Evolutionary conservation across 306 rosid species (phyloP).

Genomic region (Amphicarpaea edgeworthii): DNA sequence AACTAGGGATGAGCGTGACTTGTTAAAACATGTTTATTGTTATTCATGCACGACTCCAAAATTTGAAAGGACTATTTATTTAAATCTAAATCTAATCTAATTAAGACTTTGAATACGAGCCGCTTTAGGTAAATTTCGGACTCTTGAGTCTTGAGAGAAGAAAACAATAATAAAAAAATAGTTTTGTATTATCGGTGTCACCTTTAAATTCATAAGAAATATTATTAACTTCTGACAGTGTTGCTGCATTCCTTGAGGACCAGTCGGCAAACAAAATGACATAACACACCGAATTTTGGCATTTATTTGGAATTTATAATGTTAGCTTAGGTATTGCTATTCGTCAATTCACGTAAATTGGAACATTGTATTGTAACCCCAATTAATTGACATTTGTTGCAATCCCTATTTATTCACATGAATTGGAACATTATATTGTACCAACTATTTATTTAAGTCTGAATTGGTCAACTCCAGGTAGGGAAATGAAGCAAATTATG

Average conservation of each 20-base stretch:
- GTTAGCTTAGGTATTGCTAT: not conserved
- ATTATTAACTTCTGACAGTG: too few relatives aligned
- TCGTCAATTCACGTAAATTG: slow-evolving; percentile 6
- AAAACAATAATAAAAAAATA: too few relatives aligned
- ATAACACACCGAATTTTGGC: not conserved
- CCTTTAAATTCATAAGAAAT: too few relatives aligned
- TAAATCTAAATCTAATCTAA: too few relatives aligned
- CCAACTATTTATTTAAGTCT: slow-evolving; percentile 39
- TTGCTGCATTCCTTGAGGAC: not conserved
- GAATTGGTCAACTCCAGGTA: slow-evolving; percentile 35
- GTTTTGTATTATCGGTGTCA: too few relatives aligned
- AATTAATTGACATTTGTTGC: slow-evolving; percentile 13
- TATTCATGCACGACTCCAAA: too few relatives aligned
- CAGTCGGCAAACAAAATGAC: not conserved
- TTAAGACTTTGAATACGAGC: too few relatives aligned
- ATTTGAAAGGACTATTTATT: too few relatives aligned
- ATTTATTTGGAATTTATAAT: slow-evolving; percentile 5
- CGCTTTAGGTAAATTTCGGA: too few relatives aligned
- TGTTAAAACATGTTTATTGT: too few relatives aligned
- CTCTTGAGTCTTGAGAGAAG: too few relatives aligned
- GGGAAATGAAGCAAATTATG: slow-evolving; percentile 70
- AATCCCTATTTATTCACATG: not conserved
- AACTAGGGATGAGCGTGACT: not conserved
- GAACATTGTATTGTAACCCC: too few relatives aligned
- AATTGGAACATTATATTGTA: not conserved